Evolutionary conservation across 2,329 filamentous ascomycete genomes (phyloP), one percentile per base, ranked within the genome.

Genomic region (Ambrosiella beaveri): DNA sequence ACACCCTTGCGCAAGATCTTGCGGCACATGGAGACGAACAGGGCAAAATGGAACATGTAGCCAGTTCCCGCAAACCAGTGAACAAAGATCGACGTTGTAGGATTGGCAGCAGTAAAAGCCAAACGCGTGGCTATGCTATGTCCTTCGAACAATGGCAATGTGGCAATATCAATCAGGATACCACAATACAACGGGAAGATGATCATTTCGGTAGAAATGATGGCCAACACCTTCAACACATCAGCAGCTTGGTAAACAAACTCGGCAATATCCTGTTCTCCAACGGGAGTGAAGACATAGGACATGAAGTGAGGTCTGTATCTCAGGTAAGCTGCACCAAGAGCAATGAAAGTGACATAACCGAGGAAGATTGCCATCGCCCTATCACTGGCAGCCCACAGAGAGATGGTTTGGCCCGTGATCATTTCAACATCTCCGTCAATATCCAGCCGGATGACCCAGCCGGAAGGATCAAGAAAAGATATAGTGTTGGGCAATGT

Each of bases 1-100:
- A 98, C 93, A 56, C 93, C 93, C 64, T 82, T 88, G 62, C 93
- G 84, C 84, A 98, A 87, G 60, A 97, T 95, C 73, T 95, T 96
- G 62, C 93, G 84, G 70, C 93, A 98, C 90, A 98, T 97, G 59
- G 90, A 94, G 15, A 98, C 93, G 67, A 98, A 98, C 2, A 98
- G 78, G 4, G 93, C 93, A 68, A 98, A 98, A 68, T 98, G 93
- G 72, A 98, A 98, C 94, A 98, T 98, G 70, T 98, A 98, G 62
- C 90, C 95, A 2, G 93, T 98, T 54, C 93, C 93, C 59, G 96
- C 85, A 66, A 98, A 98, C 93, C 93, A 98, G 69, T 98, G 93
- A 56, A 97, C 86, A 68, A 98, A 98, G 12, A 94, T 81, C 12
- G 91, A 95, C 0, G 89, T 96, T 63, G 91, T 78, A 0, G 93